phyloP scores from a whole-genome alignment of 1,284 basidiomycete species.

The Ceratobasidium sp. region DNA sequence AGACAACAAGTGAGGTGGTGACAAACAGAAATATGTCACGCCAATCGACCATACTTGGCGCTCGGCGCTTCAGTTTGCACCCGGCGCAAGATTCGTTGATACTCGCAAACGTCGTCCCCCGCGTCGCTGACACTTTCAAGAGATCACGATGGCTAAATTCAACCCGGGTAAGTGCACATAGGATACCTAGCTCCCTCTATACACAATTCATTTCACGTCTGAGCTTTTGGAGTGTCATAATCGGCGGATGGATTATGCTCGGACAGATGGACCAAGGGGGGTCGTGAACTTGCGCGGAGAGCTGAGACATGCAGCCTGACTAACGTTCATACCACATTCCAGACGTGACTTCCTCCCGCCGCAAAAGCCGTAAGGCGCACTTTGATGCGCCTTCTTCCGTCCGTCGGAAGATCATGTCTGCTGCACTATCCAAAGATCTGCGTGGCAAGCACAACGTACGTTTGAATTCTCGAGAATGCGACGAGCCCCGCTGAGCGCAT shows the following conservation, averaged over 20 bases:
- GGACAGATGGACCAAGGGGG: constrained; percentile 58
- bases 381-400: constrained; percentile 90
- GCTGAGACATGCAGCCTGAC: constrained; percentile 55
- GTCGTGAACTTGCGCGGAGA: constrained; percentile 77
- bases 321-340: constrained; percentile 37
- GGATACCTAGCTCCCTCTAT: no score
- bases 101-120: constrained; percentile 41
- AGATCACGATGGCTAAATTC: constrained; percentile 45
- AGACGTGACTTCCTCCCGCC: constrained; percentile 88
- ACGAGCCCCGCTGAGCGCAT: not conserved
- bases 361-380: constrained; percentile 97
- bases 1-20: not conserved
- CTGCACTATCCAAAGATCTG: constrained; percentile 94
- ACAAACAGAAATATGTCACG: not conserved
- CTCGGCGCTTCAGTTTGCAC: constrained; percentile 37
- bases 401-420: constrained; percentile 98
- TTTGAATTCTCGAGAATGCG: constrained; percentile 45
- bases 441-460: constrained; percentile 90
- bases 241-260: constrained; percentile 62
- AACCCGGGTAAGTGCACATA: constrained; percentile 44
- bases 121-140: constrained; percentile 32
- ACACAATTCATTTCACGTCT: not conserved
- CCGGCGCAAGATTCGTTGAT: constrained; percentile 42
- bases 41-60: not conserved
- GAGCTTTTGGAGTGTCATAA: not conserved